Evolutionary conservation across 768 basidiomycete genomes (phyloP), one percentile per base, ranked within the genome.

Genomic region (Lentinus brumalis): DNA sequence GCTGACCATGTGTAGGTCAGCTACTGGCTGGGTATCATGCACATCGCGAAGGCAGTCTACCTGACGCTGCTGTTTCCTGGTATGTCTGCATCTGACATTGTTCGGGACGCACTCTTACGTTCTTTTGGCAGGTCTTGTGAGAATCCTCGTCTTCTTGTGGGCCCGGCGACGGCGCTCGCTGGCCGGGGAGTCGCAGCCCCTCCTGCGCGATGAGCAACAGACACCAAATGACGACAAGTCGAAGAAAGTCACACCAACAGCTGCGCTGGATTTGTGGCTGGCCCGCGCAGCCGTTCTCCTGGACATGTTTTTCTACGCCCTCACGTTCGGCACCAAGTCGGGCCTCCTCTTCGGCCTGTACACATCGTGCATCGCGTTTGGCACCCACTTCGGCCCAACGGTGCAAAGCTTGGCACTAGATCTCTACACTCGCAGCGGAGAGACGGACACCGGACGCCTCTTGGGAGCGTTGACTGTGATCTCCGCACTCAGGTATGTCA

Each of bases 391-490:
- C 57, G 71, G 69, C 26, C 92, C 94, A 4, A 85, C 90, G 2
- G 62, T 82, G 15, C 87, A 91, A 58, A 89, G 88, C 26, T 80
- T 93, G 32, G 86, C 91, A 2, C 74, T 96, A 35, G 84, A 87
- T 14, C 68, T 91, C 49, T 90, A 87, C 62, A 74, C 74, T 29
- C 74, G 73, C n/a, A 75, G 76, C n/a, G 82, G 82, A 0, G 82
- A 85, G 1, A 78, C 78, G 11, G 89, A 94, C 67, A 77, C 80
- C 7, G 94, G 93, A 3, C 80, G 78, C 64, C 77, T 97, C 11
- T 94, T 94, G 67, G 94, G 92, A 8, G 92, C 86, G 2, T 65
- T 95, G 59, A 86, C 87, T 54, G 89, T 95, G n/a, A 65, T 93
- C 1, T 84, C 89, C 60, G 85, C 88, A 5, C 70, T 93, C 5